These are phyloP conservation scores for Simplicillium sp. DNA, from an alignment of 2,329 filamentous ascomycete species.

Conservation along the genomic window DNA sequence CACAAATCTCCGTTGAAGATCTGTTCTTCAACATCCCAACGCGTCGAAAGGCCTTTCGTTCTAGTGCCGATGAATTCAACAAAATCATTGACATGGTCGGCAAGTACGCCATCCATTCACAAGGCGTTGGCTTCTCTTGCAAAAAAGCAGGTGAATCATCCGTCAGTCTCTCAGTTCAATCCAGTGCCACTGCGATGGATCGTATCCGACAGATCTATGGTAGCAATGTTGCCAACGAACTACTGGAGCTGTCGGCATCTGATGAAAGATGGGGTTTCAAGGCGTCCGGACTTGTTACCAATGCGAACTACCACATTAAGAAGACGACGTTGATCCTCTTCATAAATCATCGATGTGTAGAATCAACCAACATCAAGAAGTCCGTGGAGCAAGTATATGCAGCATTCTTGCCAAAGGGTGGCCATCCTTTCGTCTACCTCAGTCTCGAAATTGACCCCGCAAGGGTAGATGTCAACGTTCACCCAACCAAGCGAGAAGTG, in stretches of 20 bases:
- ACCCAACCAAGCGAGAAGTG: constrained; percentile 93
- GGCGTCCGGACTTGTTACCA: constrained; percentile 72
- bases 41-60: constrained; percentile 80
- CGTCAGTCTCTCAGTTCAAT: constrained; percentile 70
- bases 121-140: constrained; percentile 87
- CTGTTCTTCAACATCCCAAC: constrained; percentile 95
- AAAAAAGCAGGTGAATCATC: constrained; percentile 91
- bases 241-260: constrained; percentile 64
- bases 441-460: constrained; percentile 87
- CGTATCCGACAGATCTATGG: constrained; percentile 88
- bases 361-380: constrained; percentile 81
- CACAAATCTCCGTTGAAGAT: constrained; percentile 93
- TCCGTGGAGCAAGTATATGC: constrained; percentile 85
- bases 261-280: constrained; percentile 79
- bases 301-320: constrained; percentile 91
- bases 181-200: constrained; percentile 63
- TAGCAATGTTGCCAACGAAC: constrained; percentile 73
- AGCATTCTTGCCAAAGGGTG: constrained; percentile 81
- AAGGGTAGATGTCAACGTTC: constrained; percentile 92
- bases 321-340: constrained; percentile 82
- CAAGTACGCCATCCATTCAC: constrained; percentile 85
- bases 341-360: constrained; percentile 92
- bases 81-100: constrained; percentile 96
- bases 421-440: constrained; percentile 88
- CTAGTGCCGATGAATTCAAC: constrained; percentile 87